Base-by-base conservation (phyloP, 2,329 filamentous ascomycete species). In the Teratosphaeria nubilosa region DNA sequence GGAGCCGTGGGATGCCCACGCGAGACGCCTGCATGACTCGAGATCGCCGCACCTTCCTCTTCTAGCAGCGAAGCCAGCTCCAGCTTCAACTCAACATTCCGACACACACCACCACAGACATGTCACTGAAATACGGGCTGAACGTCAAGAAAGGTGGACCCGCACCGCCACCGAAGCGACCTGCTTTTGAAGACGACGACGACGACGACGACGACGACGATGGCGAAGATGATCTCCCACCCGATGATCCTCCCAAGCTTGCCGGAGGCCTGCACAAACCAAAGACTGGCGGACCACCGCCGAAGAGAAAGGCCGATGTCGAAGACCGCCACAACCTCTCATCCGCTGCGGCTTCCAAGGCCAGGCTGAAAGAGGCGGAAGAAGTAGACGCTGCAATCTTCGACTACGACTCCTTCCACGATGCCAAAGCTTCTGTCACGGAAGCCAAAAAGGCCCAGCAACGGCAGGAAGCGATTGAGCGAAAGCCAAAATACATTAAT, bases 351-450 rank as follows among this genome's bases (percentile, higher is more conserved):
- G 77, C 83, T 31, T 83, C 86, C 27, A 81, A 82, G 56, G 84
- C 82, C 65, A 80, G 87, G 64, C 81, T 83, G 41, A 78, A 85
- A 62, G 82, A 83, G 16, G 88, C 87, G 1, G 78, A 84, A 61
- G 79, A 83, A 59, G 69, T 87, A 9, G 89, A 94, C 66, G 77
- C 87, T 1, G 86, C 83, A 54, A 85, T 94, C 64, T 94, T 91
- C 77, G 89, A 94, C 74, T 95, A 94, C 75, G 90, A 95, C 70
- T 82, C 81, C 1, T 87, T 90, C 24, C 91, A 90, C 74, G 88
- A 92, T 65, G 87, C 86, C 0, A 78, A 92, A 48, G 86, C 89
- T 63, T 75, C 76, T 1, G 69, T 74, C 14, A 68, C 70, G 3
- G 82, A 83, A 16, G 80, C 84, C 59, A 81, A 83, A 64, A 80